These are phyloP conservation scores for Balakata baccata DNA, from an alignment of 345 rosid species.

Conservation along the genomic window DNA sequence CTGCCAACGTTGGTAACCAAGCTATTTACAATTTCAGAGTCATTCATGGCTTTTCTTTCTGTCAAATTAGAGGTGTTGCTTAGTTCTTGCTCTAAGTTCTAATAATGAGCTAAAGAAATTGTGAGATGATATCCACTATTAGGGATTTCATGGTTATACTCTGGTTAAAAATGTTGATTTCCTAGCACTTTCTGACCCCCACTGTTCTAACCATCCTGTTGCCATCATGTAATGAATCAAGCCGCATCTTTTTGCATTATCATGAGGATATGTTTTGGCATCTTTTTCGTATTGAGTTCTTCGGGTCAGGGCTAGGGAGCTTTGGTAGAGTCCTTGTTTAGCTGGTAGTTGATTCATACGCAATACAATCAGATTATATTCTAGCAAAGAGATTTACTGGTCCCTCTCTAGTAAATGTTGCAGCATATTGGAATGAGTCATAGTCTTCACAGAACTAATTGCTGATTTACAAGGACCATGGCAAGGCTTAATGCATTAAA, in stretches of 20 bases:
- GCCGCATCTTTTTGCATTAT: not conserved
- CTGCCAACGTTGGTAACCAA: slow-evolving; percentile 77
- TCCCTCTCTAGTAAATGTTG: not conserved
- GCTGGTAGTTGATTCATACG: not conserved
- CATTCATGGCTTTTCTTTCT: not conserved
- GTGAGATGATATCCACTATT: too few relatives aligned
- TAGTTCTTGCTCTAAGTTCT: too few relatives aligned
- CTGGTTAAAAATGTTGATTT: not conserved
- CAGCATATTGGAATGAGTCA: not conserved
- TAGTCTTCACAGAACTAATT: not conserved
- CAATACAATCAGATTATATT: not conserved
- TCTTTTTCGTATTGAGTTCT: not conserved
- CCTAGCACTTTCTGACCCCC: too few relatives aligned
- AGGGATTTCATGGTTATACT: not conserved
- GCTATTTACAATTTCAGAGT: not conserved
- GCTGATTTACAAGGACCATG: too few relatives aligned
- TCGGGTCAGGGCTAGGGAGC: not conserved
- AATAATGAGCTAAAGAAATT: too few relatives aligned
- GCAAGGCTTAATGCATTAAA: too few relatives aligned
- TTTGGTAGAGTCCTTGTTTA: not conserved
- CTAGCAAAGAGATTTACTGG: not conserved
- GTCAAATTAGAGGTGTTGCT: too few relatives aligned
- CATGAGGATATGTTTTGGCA: not conserved
- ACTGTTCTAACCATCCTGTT: too few relatives aligned
- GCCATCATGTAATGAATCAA: too few relatives aligned